phyloP scores from a whole-genome alignment of 345 rosid species.

The Pistacia atlantica region DNA sequence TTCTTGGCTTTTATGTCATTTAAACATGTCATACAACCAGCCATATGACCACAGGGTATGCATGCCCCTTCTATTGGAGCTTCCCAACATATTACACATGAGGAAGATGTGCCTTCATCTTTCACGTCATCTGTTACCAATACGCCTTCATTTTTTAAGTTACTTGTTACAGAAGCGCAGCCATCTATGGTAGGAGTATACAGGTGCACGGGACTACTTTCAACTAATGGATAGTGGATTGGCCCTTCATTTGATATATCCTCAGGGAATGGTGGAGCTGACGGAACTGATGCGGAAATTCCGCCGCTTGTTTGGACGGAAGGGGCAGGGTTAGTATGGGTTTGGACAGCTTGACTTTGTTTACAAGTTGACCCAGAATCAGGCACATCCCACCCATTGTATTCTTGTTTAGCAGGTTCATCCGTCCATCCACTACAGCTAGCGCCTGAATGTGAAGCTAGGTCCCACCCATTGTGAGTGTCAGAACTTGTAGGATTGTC shows the following conservation, averaged over 20 bases:
- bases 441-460: slow-evolving; percentile 14
- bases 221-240: slow-evolving; percentile 38
- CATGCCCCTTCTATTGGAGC: slow-evolving; percentile 55
- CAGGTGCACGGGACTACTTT: slow-evolving; percentile 26
- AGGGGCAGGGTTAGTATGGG: slow-evolving; percentile 11
- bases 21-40: slow-evolving; percentile 58
- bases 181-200: slow-evolving; percentile 16
- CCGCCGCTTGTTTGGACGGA: slow-evolving; percentile 20
- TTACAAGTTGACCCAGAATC: slow-evolving; percentile 26
- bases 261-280: slow-evolving; percentile 27
- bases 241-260: slow-evolving; percentile 36
- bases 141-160: slow-evolving; percentile 21
- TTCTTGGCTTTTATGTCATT: slow-evolving; percentile 47
- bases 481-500: slow-evolving; percentile 23
- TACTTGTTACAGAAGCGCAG: slow-evolving; percentile 18
- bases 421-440: slow-evolving; percentile 14
- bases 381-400: slow-evolving; percentile 39
- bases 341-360: slow-evolving; percentile 23
- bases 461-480: slow-evolving; percentile 39
- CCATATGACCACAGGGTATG: slow-evolving; percentile 65
- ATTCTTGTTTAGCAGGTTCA: slow-evolving; percentile 28
- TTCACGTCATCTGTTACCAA: slow-evolving; percentile 23
- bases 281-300: slow-evolving; percentile 29
- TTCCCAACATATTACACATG: slow-evolving; percentile 58
- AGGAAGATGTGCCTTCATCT: slow-evolving; percentile 35